Evolutionary conservation across 257 asterid species (phyloP), one percentile per base, ranked within the genome.

Genomic region (Scutellaria barbata): DNA sequence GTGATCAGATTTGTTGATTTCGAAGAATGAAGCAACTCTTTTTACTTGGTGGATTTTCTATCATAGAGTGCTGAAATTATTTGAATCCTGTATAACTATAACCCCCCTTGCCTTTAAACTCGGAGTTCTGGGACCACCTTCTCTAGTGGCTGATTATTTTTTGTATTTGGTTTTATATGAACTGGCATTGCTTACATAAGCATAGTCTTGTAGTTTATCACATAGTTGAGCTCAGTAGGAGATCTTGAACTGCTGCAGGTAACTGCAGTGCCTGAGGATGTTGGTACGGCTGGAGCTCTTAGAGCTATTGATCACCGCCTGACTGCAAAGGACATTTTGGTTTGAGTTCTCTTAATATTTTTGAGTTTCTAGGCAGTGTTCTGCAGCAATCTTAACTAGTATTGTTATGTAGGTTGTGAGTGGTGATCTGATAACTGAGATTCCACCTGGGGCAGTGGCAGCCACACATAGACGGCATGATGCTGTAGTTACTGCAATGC

Each of bases 281-380:
- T 88, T 7, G 99, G 99, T 59, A 92, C 98, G 64, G 98, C 99
- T 80, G 97, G 95, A 78, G 98, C 99, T 69, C 80, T 95, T 82
- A 84, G 96, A 74, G 94, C 96, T 64, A 91, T 95, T 72, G 84
- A 83, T 84, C 97, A 81, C 74, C 96, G 89, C 73, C 84, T 95
- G 81, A 89, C 88, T 74, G 96, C 96, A 0, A 84, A 83, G 67
- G 96, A 95, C 75, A 89, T 95, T 69, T 73, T 95, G 99, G 99
- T 95, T 70, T 74, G 88, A 69, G 12, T 71, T 39, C 70, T 68
- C 25, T 65, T 30, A 61, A 30, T 16, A 43, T 25, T 66, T 78
- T 66, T 72, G 52, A 57, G 41, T 72, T 66, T 69, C 59, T 66
- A 43, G 16, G 7, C 33, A 40, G 43, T 43, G 61, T 10, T 63